Conservation (phyloP, 805 yeast genomes). For the Huiozyma sinensis region DNA sequence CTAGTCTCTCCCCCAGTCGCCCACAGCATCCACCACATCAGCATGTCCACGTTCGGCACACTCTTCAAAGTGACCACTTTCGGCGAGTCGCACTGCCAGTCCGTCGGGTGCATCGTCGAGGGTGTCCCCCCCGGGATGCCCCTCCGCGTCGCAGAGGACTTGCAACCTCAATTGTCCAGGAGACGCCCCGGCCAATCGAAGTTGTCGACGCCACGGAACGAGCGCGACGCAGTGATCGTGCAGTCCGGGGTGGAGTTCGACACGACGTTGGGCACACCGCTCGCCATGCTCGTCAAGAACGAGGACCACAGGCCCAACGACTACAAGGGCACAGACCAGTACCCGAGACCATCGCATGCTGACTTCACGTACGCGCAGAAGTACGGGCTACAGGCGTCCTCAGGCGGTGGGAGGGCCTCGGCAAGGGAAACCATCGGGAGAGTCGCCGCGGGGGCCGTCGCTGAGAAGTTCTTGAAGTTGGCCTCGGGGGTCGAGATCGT, state of each 20-base stretch:
- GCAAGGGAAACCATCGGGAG: constrained; percentile 98
- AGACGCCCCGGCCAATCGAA: constrained; percentile 97
- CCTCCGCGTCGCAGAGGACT: constrained; percentile 62
- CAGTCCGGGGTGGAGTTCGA: constrained; percentile 94
- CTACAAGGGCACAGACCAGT: constrained; percentile 87
- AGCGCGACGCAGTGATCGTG: constrained; percentile 83
- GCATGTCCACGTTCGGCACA: constrained; percentile 67
- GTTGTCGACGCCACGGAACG: constrained; percentile 89
- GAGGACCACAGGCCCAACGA: constrained; percentile 97
- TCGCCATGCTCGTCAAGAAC: constrained; percentile 84
- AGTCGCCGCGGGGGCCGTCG: constrained; percentile 98
- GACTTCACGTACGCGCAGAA: constrained; percentile 87
- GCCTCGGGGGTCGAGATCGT: constrained; percentile 84
- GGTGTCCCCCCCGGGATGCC: constrained; percentile 95
- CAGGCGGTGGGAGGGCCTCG: constrained; percentile 95
- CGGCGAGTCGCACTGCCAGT: constrained; percentile 96
- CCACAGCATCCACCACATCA: not conserved
- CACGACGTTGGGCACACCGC: constrained; percentile 86
- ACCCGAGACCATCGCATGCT: constrained; percentile 97
- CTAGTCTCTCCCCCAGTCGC: not conserved
- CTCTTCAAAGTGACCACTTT: constrained; percentile 74
- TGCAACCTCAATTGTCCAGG: constrained; percentile 92
- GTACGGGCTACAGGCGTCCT: constrained; percentile 86
- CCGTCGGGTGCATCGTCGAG: constrained; percentile 96
- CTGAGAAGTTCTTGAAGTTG: constrained; percentile 76